A percentile compares a stretch with the other conserved stretches of the same genome.
Evolutionary conservation across 352 stramenopile genomes (phyloP).

Genomic region (Globisporangium iwayamae): DNA sequence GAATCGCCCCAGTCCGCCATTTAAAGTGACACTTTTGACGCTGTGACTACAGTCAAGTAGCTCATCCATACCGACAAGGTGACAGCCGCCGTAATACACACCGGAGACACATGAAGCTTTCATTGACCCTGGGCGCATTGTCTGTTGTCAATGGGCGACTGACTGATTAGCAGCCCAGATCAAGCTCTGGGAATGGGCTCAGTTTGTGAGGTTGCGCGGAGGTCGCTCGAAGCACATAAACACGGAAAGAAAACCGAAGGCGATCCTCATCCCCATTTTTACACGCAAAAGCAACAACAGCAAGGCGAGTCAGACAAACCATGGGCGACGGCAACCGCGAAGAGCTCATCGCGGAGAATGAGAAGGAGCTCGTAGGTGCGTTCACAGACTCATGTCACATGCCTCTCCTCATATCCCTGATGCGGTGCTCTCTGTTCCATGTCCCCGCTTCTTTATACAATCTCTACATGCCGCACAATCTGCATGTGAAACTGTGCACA

Average conservation of each 20-base stretch:
- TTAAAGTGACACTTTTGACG: neutral
- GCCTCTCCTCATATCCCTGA: neutral
- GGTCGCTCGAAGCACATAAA: conserved; percentile 10
- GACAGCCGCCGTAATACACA: neutral
- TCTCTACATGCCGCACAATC: neutral
- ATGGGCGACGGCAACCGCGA: conserved; percentile 21
- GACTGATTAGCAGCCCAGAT: neutral
- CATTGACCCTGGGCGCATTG: too few species aligned
- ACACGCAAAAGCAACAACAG: neutral
- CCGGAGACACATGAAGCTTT: neutral
- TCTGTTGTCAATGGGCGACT: too few species aligned
- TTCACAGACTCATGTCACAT: neutral
- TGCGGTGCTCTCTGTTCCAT: neutral
- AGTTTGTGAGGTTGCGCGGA: conserved; percentile 1
- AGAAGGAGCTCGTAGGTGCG: conserved; percentile 64
- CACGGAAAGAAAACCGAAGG: conserved; percentile 8
- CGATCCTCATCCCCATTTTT: conserved; percentile 7
- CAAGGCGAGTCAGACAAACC: neutral
- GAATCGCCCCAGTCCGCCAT: conserved; percentile 2
- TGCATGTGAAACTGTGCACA: neutral
- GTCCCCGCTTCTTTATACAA: neutral
- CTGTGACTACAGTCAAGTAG: too few species aligned
- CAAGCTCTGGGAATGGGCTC: conserved; percentile 1
- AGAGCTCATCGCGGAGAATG: conserved; percentile 60
- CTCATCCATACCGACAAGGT: neutral